phyloP scores from a whole-genome alignment of 1,139 yeast genomes.

The Protomyces inundatus region DNA sequence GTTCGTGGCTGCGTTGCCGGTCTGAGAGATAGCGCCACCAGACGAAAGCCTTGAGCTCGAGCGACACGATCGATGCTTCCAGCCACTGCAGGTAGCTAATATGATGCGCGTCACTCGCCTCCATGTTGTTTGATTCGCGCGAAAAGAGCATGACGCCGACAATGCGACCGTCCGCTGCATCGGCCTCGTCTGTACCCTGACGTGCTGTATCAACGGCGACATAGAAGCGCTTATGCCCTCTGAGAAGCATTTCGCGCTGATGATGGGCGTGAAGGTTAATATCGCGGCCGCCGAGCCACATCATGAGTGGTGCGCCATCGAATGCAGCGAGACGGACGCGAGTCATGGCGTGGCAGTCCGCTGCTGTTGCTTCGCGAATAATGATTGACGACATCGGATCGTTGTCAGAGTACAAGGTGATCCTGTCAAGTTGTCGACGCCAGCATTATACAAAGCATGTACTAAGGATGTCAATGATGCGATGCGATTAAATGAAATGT shows the following conservation, averaged over 20 bases:
- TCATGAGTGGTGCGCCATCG: not conserved
- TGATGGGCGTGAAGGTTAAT: not conserved
- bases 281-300: not conserved
- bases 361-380: not conserved
- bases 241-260: not conserved
- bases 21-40: not conserved
- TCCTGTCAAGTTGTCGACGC: not conserved
- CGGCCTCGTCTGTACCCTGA: not conserved
- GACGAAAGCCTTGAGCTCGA: not conserved
- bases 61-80: not conserved
- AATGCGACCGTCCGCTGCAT: not conserved
- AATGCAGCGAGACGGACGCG: not conserved
- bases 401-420: too few species aligned
- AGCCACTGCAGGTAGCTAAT: not conserved
- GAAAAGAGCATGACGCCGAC: not conserved
- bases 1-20: not conserved
- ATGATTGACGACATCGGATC: not conserved
- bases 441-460: too few species aligned
- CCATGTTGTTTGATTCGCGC: not conserved
- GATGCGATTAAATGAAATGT: not conserved
- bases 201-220: not conserved
- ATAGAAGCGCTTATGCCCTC: not conserved
- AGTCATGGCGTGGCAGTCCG: not conserved
- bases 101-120: not conserved
- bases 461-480: too few species aligned